Conservation (phyloP, 257 asterid genomes). For the Primulina huaijiensis region DNA sequence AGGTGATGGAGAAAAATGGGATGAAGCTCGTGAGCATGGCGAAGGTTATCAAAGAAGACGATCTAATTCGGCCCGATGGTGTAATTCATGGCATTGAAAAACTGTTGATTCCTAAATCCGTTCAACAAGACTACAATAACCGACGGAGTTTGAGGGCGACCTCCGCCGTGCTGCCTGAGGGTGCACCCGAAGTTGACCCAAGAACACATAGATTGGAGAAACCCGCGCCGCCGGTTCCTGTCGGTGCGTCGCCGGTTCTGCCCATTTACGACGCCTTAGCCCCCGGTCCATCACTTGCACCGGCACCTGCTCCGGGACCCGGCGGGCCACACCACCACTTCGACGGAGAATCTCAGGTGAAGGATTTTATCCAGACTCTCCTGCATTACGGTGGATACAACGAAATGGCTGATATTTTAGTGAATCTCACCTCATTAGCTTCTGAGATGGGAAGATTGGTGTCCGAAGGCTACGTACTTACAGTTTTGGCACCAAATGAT, state of each 20-base stretch:
- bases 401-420: constrained; percentile 57
- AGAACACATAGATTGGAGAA: constrained; percentile 37
- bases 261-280: constrained; percentile 48
- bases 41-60: constrained; percentile 32
- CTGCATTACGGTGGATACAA: constrained; percentile 57
- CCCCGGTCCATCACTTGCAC: constrained; percentile 50
- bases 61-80: constrained; percentile 49
- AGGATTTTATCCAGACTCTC: constrained; percentile 53
- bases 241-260: constrained; percentile 33
- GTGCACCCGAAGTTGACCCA: constrained; percentile 61
- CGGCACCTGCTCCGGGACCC: constrained; percentile 65
- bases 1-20: not conserved
- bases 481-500: constrained; percentile 55
- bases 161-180: constrained; percentile 48
- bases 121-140: constrained; percentile 45
- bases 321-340: constrained; percentile 55
- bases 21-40: constrained; percentile 27
- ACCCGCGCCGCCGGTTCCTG: constrained; percentile 26
- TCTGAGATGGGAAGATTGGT: constrained; percentile 59
- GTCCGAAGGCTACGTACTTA: constrained; percentile 53
- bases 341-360: constrained; percentile 58
- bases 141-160: constrained; percentile 43
- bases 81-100: constrained; percentile 50
- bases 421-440: constrained; percentile 48
- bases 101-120: constrained; percentile 46